Base-by-base conservation (phyloP, 1,284 basidiomycete species). In the Ustilago crameri region DNA sequence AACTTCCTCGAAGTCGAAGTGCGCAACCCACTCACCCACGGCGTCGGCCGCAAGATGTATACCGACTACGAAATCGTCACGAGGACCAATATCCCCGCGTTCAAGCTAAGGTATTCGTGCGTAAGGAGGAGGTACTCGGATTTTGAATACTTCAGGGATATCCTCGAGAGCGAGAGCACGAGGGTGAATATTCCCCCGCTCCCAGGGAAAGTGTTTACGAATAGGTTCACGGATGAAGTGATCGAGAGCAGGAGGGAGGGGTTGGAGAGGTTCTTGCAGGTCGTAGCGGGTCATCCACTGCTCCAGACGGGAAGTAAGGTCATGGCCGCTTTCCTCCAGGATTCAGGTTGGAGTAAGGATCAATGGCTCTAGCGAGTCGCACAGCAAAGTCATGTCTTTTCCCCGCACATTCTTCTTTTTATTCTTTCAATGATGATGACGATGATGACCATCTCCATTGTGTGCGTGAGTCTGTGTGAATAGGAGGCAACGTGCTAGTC, bases 11-110 rank as follows among this genome's bases (percentile, higher is more conserved):
- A 98, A 86, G 97, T 99, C 75, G 96, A 99, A 85, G 93, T 98
- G 9, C 87, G 92, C 75, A 97, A 96, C 83, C 93, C 95, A 2
- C 91, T 95, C 84, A 99, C 96, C 0, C 95, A 98, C 80, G 95
- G 80, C 12, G 73, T 76, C 18, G 81, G 81, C 1, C 87, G 95
- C 76, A 97, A 97, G 87, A 96, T 95, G 93, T 98, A 93, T 84
- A 99, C 95, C 46, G 95, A 98, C 87, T 98, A 98, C 82, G 95
- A 99, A 86, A 91, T 99, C 72, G 91, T 97, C 51, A 97, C 94
- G 87, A 64, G 97, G 91, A 98, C 95, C 74, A 98, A 98, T 85
- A 98, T 98, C 77, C 96, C 95, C 27, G 96, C 95, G 1, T 98
- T 98, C 88, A 96, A 97, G 84, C 88, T 98, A 53, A 90, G 92